These are phyloP conservation scores for Syzygium malaccense DNA, from an alignment of 441 rosid genomes.

Conservation along the genomic window DNA sequence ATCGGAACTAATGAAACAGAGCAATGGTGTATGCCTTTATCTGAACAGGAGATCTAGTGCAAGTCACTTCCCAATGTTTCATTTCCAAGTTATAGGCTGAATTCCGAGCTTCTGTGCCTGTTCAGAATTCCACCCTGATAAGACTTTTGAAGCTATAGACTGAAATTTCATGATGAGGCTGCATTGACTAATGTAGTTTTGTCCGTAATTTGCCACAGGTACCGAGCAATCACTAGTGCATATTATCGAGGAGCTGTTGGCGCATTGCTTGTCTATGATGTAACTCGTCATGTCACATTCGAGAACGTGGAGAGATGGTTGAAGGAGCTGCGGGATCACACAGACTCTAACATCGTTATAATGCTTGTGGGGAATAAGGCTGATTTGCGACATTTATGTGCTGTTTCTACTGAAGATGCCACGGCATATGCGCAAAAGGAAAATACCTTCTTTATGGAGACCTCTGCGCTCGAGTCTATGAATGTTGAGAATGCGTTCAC, in stretches of 20 bases:
- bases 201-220: background rate
- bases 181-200: background rate
- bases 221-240: background rate
- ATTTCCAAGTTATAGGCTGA: background rate
- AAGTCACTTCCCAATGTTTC: background rate
- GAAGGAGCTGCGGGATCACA: conserved; percentile 4
- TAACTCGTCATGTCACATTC: background rate
- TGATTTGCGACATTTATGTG: background rate
- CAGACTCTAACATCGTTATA: background rate
- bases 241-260: background rate
- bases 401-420: background rate
- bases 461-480: background rate
- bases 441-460: background rate
- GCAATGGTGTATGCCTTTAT: background rate
- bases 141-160: background rate
- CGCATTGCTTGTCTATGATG: background rate
- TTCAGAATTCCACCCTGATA: background rate
- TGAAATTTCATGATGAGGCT: background rate
- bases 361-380: conserved; percentile 4
- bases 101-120: background rate
- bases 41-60: background rate
- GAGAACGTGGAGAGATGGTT: conserved; percentile 2
- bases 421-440: background rate
- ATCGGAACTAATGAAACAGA: background rate
- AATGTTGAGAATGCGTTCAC: background rate